Base-by-base conservation (phyloP, 2,329 filamentous ascomycete species). In the Albophoma yamanashiensis region DNA sequence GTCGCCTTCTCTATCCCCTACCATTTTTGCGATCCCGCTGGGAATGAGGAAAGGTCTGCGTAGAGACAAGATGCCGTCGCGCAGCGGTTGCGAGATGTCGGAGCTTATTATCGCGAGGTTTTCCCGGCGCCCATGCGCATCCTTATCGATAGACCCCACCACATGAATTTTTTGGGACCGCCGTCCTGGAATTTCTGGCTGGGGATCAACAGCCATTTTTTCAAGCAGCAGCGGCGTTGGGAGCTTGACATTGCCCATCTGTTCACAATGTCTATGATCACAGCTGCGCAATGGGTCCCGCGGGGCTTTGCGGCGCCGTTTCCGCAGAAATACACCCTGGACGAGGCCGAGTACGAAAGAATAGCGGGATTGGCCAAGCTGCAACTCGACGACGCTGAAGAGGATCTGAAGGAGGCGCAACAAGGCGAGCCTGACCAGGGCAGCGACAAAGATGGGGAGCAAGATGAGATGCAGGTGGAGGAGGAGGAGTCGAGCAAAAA, bases 301-400 rank as follows among this genome's bases (percentile, higher is more conserved):
- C 83, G 89, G 61, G 89, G 89, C 58, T 89, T 89, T 68, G 87
- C 89, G 59, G 88, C 89, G 55, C 86, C 87, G 56, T 91, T 91
- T 67, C 89, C 89, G 20, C 81, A 82, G 47, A 89, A 89, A 73
- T 90, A 90, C 71, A 83, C 87, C 61, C 84, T 92, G 60, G 85
- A 91, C 73, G 89, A 92, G 71, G 80, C 82, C 64, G 89, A 92
- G 73, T 89, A 89, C 68, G 82, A 85, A 69, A 84, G 89, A 68
- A 92, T 92, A 76, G 87, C 88, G 20, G 81, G 83, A 69, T 79
- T 92, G 64, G 89, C 89, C 38, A 86, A 88, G 73, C 78, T 91
- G 63, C 89, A 96, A 76, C 83, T 97, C 39, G 91, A 97, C 70
- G 94, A 97, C 75, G 94, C 94, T 34, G 88, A 93, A 69, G 89